Evolutionary conservation across 2,329 filamentous ascomycete genomes (phyloP).

Genomic region (Ambrosiella xylebori): DNA sequence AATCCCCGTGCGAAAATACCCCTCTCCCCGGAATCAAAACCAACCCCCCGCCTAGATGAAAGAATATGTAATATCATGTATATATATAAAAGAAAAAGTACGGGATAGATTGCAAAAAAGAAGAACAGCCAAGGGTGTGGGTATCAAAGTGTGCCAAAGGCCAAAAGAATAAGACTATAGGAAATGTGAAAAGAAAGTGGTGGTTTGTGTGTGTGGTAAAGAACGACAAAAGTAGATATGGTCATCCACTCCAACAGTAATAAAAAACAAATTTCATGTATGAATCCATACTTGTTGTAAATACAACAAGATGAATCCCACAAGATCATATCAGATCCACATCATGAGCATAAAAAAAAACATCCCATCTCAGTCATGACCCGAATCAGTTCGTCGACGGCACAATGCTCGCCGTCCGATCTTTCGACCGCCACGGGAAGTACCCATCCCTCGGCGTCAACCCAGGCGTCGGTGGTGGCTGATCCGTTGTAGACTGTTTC

Average conservation of each 20-base stretch:
- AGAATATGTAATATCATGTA: background rate
- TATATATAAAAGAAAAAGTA: background rate
- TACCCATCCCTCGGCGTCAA: constrained; percentile 22
- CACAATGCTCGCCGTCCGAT: constrained; percentile 20
- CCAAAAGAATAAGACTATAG: constrained; percentile 3
- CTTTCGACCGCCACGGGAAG: constrained; percentile 35
- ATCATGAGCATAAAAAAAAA: background rate
- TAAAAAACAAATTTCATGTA: too few relatives aligned
- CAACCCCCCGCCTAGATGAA: background rate
- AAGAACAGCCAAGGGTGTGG: constrained; percentile 3
- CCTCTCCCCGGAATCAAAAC: background rate
- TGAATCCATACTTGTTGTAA: background rate
- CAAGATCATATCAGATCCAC: background rate
- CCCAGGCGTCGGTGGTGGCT: constrained; percentile 16
- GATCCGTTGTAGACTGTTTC: constrained; percentile 17
- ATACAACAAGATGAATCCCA: too few relatives aligned
- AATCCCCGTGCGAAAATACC: background rate
- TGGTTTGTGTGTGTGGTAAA: too few relatives aligned
- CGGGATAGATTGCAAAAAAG: background rate
- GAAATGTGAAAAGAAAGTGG: background rate
- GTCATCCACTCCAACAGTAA: too few relatives aligned
- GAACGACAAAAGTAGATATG: too few relatives aligned
- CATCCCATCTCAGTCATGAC: background rate
- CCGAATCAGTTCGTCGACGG: background rate
- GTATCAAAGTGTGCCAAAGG: constrained; percentile 15